These are phyloP conservation scores for Hymenotorrendiella dingleyae DNA, from an alignment of 2,329 filamentous ascomycete species.

Conservation along the genomic window DNA sequence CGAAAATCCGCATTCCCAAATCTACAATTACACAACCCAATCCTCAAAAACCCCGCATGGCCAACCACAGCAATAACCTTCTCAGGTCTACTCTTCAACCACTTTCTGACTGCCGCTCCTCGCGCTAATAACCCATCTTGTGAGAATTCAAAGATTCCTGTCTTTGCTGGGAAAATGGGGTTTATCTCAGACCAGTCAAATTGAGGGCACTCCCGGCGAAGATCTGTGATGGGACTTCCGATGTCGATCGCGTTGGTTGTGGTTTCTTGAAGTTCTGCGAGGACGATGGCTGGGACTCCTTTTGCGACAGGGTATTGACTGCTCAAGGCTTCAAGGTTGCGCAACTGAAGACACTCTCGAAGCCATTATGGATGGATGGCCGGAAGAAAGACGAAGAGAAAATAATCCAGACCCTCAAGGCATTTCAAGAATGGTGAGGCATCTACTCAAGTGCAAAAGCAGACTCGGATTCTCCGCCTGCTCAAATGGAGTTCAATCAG, in stretches of 20 bases:
- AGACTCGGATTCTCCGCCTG: not conserved
- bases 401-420: not conserved
- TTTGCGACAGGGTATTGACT: constrained; percentile 5
- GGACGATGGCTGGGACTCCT: constrained; percentile 3
- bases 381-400: not conserved
- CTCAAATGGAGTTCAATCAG: constrained; percentile 6
- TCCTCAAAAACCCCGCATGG: constrained; percentile 13
- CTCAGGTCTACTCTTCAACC: constrained; percentile 8
- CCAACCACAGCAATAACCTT: constrained; percentile 15
- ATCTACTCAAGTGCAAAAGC: not conserved
- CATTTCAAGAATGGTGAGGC: constrained; percentile 11
- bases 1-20: constrained; percentile 15
- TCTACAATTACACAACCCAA: constrained; percentile 11
- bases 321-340: constrained; percentile 9
- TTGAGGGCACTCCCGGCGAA: constrained; percentile 6
- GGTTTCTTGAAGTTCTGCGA: constrained; percentile 13
- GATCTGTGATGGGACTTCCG: constrained; percentile 6
- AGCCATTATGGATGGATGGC: constrained; percentile 4
- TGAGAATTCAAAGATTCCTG: constrained; percentile 11
- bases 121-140: constrained; percentile 6
- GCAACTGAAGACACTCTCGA: constrained; percentile 2
- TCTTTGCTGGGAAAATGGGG: constrained; percentile 9
- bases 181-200: constrained; percentile 10
- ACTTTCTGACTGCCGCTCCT: constrained; percentile 5
- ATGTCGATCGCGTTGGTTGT: constrained; percentile 12